Percentiles rank a stretch among this genome's conserved stretches.
Evolutionary conservation across 1,284 basidiomycete species (phyloP).

Genomic region (Erythrobasidium hasegawianum): DNA sequence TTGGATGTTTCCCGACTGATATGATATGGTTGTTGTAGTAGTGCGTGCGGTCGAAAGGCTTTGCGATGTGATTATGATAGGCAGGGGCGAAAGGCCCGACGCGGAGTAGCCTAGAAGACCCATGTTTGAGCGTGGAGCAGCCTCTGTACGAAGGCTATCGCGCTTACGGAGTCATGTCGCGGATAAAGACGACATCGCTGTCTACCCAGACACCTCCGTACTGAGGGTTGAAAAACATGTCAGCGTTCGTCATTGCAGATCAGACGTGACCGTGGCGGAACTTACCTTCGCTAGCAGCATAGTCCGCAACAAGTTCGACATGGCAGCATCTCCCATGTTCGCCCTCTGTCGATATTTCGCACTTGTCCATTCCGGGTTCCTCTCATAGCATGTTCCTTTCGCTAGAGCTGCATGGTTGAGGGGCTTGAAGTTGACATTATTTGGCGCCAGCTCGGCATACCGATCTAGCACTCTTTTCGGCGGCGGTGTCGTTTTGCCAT

Average conservation of each 20-base stretch:
- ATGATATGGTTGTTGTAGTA: slow-evolving; percentile 21
- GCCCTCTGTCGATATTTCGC: neutral
- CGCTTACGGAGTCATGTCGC: slow-evolving; percentile 12
- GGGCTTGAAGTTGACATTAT: neutral
- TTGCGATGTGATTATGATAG: neutral
- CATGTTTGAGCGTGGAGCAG: neutral
- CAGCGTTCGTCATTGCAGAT: neutral
- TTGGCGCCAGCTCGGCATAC: slow-evolving; percentile 3
- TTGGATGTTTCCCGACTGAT: slow-evolving; percentile 2
- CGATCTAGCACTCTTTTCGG: slow-evolving; percentile 1
- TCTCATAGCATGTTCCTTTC: slow-evolving; percentile 6
- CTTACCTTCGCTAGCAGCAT: slow-evolving; percentile 19
- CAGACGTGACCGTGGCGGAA: neutral
- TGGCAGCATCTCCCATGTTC: neutral
- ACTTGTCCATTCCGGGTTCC: slow-evolving; percentile 4
- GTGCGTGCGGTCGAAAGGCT: neutral
- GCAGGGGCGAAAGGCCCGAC: slow-evolving; percentile 12
- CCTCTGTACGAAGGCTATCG: neutral
- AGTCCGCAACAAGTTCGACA: slow-evolving; percentile 1
- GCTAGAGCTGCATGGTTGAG: slow-evolving; percentile 5
- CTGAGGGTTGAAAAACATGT: neutral
- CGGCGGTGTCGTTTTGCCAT: slow-evolving; percentile 7
- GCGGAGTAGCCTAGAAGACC: neutral
- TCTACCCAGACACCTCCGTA: slow-evolving; percentile 21
- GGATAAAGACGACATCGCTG: slow-evolving; percentile 17